A percentile compares a stretch with the other conserved stretches of the same genome.
phyloP scores from a whole-genome alignment of 1,139 yeast species.

The Nakaseomyces glabratus region DNA sequence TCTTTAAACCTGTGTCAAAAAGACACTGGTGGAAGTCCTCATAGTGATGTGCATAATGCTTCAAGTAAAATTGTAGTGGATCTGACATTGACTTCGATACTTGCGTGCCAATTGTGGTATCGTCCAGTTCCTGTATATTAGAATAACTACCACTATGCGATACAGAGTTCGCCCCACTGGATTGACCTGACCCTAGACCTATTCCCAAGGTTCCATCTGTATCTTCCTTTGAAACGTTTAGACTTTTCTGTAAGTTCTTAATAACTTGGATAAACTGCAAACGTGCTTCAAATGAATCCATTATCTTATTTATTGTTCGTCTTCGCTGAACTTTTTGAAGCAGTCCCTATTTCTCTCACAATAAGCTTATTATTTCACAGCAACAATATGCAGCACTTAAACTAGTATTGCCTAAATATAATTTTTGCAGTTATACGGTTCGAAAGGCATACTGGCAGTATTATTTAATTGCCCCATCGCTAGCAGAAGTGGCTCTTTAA shows the following conservation, averaged over 20 bases:
- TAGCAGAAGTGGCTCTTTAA: too few relatives aligned
- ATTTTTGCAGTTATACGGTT: too few relatives aligned
- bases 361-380: too few relatives aligned
- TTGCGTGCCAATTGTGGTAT: conserved; percentile 6
- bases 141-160: conserved; percentile 3
- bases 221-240: conserved; percentile 14
- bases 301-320: too few relatives aligned
- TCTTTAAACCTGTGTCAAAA: conserved; percentile 23
- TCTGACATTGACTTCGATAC: conserved; percentile 12
- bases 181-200: conserved; percentile 9
- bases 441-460: too few relatives aligned
- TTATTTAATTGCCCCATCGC: too few relatives aligned
- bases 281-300: conserved; percentile 31
- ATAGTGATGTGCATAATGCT: conserved; percentile 25
- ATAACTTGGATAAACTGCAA: conserved; percentile 28
- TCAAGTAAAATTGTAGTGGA: conserved; percentile 27
- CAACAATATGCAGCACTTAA: too few relatives aligned
- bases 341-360: too few relatives aligned
- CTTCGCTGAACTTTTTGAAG: too few relatives aligned
- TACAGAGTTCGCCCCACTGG: conserved; percentile 7
- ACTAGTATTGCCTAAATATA: too few relatives aligned
- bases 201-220: not conserved
- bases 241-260: conserved; percentile 26
- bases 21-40: conserved; percentile 31
- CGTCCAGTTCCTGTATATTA: conserved; percentile 6